Base-by-base conservation (phyloP, 2,329 filamentous ascomycete genomes). In the Metarhizium sp. region DNA sequence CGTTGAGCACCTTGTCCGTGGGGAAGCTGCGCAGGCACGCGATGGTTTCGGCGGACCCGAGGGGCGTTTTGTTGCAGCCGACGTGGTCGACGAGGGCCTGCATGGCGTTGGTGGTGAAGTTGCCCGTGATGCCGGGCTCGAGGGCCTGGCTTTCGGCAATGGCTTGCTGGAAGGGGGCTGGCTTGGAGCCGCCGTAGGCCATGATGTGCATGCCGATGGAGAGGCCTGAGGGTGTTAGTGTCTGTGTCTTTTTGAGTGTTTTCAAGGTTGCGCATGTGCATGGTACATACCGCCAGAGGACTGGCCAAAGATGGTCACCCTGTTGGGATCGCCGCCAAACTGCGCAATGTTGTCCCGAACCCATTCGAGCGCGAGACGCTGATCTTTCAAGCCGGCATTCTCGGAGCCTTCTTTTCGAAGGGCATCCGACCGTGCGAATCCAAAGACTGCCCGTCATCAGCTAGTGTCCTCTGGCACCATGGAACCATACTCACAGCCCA, bases 361-460 rank as follows among this genome's bases (percentile, higher is more conserved):
- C 73, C 73, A 76, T 48, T 69, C 63, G 1, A 76, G 61, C 1
- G 71, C 72, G 2, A 73, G 59, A 2, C 79, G 72, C 60, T 83
- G 79, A 60, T 85, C 80, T 5, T 74, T 69, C 6, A 82, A 64
- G 1, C 78, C 80, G 2, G 78, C 61, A 56, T 82, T 82, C 49
- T 61, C 56, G 3, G 61, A 63, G 16, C 58, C 57, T 32, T 62
- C 59, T 5, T 32, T 5, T 43, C 55, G 54, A 1, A 65, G 61
- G 8, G 61, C 59, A 40, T 59, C 54, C 2, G 63, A 63, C 25
- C 64, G 62, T 18, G 62, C 63, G 51, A 65, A 65, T 16, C 63
- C 63, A 50, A 66, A 66, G n/a, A 62, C 64, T 66, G 34, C 11
- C n/a, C 11, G 8, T 10, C n/a, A 34, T 42, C 40, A 11, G 46